Percentiles rank a stretch among this genome's conserved stretches.
Evolutionary conservation across 2,329 filamentous ascomycete species (phyloP).

Genomic region (Alternaria infectoria): DNA sequence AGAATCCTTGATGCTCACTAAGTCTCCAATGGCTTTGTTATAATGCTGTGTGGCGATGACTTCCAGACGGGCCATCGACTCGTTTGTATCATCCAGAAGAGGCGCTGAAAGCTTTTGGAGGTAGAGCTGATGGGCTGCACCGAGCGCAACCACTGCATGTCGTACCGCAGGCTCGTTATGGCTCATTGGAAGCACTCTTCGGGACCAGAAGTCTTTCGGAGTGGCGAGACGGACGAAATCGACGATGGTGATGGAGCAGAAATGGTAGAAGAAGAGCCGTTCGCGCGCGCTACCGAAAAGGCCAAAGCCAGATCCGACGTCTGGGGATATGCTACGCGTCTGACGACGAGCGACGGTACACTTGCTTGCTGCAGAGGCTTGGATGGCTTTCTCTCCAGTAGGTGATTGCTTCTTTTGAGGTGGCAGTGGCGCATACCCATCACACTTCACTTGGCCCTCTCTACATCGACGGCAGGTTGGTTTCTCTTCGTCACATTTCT

Average conservation of each 20-base stretch:
- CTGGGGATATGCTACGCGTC: neutral
- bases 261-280: constrained; percentile 11
- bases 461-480: constrained; percentile 14
- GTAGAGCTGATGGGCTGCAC: constrained; percentile 11
- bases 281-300: neutral
- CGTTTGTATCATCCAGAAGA: neutral
- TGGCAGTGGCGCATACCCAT: constrained; percentile 8
- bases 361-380: neutral
- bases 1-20: neutral
- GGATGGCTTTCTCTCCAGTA: neutral
- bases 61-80: constrained; percentile 5
- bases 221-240: constrained; percentile 12
- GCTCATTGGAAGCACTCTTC: constrained; percentile 15
- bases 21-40: constrained; percentile 10
- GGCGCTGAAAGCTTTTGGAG: constrained; percentile 6
- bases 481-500: constrained; percentile 19
- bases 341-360: neutral
- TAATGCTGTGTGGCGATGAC: constrained; percentile 5
- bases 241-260: constrained; percentile 10
- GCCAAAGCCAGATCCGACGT: neutral
- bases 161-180: constrained; percentile 9
- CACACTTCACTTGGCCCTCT: constrained; percentile 10
- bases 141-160: constrained; percentile 9
- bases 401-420: neutral
- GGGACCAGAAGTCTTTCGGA: constrained; percentile 12